phyloP scores from a whole-genome alignment of 768 basidiomycete species.

The Suillus hirtellus region DNA sequence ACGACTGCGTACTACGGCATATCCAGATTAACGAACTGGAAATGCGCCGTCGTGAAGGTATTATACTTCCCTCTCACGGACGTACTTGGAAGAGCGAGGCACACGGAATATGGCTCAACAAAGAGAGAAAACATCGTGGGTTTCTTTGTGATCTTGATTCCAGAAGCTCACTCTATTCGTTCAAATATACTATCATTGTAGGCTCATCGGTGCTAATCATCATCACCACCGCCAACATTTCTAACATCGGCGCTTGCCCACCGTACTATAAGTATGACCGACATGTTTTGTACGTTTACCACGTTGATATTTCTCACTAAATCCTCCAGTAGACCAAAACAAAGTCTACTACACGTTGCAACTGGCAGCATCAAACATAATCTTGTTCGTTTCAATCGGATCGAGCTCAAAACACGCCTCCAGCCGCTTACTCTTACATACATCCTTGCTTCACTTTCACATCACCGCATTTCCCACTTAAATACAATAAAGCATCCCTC shows the following conservation, averaged over 20 bases:
- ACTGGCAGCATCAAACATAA: not conserved
- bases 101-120: constrained; percentile 14
- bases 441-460: not conserved
- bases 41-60: constrained; percentile 8
- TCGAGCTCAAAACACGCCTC: not conserved
- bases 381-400: not conserved
- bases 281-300: constrained; percentile 7
- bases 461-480: not conserved
- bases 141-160: constrained; percentile 11
- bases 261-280: not conserved
- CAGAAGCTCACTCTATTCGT: constrained; percentile 12
- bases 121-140: constrained; percentile 21
- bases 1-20: not conserved
- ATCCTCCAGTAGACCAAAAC: not conserved
- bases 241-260: not conserved
- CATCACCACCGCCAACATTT: constrained; percentile 8
- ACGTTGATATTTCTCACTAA: not conserved
- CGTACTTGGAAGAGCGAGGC: constrained; percentile 18
- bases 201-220: constrained; percentile 6
- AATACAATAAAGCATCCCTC: not conserved
- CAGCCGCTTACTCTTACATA: constrained; percentile 1
- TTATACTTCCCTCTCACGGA: constrained; percentile 14
- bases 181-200: not conserved
- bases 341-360: constrained; percentile 11
- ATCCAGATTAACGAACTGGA: constrained; percentile 7